Evolutionary conservation across 2,329 filamentous ascomycete species (phyloP).

Genomic region (Aspergillus fischeri): DNA sequence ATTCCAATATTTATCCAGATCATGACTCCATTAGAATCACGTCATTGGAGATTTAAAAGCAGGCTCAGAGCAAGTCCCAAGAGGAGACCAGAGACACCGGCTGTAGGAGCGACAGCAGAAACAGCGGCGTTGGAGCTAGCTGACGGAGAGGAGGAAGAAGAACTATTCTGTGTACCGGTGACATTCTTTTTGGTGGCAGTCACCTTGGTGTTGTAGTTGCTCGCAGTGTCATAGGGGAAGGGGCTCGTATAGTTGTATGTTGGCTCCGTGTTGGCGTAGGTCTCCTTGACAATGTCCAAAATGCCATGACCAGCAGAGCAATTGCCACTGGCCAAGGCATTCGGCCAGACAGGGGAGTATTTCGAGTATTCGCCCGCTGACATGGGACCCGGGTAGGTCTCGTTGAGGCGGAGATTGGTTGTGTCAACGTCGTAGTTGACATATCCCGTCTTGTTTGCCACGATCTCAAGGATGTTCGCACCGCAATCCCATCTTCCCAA

Average conservation of each 20-base stretch:
- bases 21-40: neutral
- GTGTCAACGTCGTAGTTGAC: constrained; percentile 39
- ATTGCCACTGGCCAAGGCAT: constrained; percentile 22
- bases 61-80: constrained; percentile 12
- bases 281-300: constrained; percentile 30
- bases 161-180: constrained; percentile 5
- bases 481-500: constrained; percentile 69
- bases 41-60: constrained; percentile 6
- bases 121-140: constrained; percentile 10
- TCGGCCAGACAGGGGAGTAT: constrained; percentile 27
- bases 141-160: constrained; percentile 9
- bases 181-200: constrained; percentile 22
- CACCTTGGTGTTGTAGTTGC: constrained; percentile 25
- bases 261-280: constrained; percentile 23
- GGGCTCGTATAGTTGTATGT: constrained; percentile 35
- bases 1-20: neutral
- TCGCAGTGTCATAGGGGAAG: constrained; percentile 26
- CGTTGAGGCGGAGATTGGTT: constrained; percentile 48
- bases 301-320: constrained; percentile 36
- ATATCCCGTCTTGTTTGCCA: constrained; percentile 60
- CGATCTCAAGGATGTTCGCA: constrained; percentile 62
- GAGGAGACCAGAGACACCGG: constrained; percentile 12
- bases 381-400: constrained; percentile 50
- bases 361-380: constrained; percentile 24
- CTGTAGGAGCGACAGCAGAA: constrained; percentile 7